Evolutionary conservation across 495 filamentous ascomycete species (phyloP).

Genomic region (Cercophora newfieldiana): DNA sequence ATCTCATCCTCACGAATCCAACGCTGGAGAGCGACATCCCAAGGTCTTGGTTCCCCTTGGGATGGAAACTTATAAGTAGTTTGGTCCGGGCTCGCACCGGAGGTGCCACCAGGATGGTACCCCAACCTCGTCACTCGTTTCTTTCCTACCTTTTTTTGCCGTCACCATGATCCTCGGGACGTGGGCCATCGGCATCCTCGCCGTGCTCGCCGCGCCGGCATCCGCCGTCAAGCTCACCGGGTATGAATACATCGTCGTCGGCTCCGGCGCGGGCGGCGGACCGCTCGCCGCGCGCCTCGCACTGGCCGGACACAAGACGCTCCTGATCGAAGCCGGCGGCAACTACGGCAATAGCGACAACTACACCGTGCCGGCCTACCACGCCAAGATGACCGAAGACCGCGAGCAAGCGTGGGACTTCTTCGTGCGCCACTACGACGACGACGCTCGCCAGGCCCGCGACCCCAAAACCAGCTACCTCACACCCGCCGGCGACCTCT

Average conservation of each 20-base stretch:
- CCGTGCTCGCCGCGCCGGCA: conserved; percentile 13
- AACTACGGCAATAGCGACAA: conserved; percentile 46
- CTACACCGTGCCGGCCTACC: conserved; percentile 30
- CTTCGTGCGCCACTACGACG: conserved; percentile 46
- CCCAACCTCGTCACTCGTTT: conserved; percentile 10
- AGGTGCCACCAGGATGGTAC: neutral
- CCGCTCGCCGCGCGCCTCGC: conserved; percentile 62
- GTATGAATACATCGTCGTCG: conserved; percentile 66
- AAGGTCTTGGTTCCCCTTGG: too few relatives aligned
- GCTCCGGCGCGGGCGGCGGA: conserved; percentile 63
- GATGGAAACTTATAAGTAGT: neutral
- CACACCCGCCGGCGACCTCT: conserved; percentile 33
- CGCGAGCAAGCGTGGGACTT: conserved; percentile 45
- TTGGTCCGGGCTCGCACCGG: neutral
- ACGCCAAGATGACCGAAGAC: conserved; percentile 29
- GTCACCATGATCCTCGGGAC: neutral
- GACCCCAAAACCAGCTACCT: conserved; percentile 47
- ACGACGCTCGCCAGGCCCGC: conserved; percentile 35
- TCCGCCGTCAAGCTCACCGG: conserved; percentile 28
- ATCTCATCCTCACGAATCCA: too few relatives aligned
- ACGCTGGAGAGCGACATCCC: too few relatives aligned
- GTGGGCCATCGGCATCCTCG: conserved; percentile 10
- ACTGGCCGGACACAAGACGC: conserved; percentile 57
- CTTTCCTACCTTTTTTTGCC: neutral
- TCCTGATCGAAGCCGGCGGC: conserved; percentile 62